phyloP scores from a whole-genome alignment of 768 basidiomycete species.

The Leccinum variicolor region DNA sequence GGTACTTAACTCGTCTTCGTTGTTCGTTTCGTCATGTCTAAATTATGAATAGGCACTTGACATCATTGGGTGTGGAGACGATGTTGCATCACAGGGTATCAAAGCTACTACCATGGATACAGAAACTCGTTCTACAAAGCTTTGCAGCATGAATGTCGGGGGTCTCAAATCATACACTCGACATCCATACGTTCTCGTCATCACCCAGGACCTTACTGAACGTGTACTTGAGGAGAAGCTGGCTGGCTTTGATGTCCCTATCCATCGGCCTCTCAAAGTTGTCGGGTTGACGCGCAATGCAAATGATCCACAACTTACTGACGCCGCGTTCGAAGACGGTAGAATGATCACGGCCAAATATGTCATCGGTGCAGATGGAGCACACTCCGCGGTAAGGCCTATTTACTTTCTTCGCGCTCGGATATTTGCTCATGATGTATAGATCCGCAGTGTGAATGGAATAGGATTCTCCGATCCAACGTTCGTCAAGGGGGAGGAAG shows the following conservation, averaged over 20 bases:
- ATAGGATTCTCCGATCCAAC: too few species aligned
- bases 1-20: slow-evolving; percentile 23
- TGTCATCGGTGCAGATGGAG: too few species aligned
- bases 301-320: slow-evolving; percentile 26
- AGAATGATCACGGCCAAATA: slow-evolving; percentile 41
- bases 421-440: too few species aligned
- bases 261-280: slow-evolving; percentile 39
- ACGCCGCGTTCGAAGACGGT: slow-evolving; percentile 48
- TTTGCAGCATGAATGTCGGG: slow-evolving; percentile 31
- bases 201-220: slow-evolving; percentile 48
- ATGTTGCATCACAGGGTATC: slow-evolving; percentile 37
- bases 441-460: too few species aligned
- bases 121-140: slow-evolving; percentile 27
- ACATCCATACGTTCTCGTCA: slow-evolving; percentile 40
- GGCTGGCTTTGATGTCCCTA: slow-evolving; percentile 27
- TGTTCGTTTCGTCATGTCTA: slow-evolving; percentile 16
- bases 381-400: too few species aligned
- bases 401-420: too few species aligned
- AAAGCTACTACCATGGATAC: slow-evolving; percentile 28
- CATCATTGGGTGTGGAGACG: slow-evolving; percentile 34
- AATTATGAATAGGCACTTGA: slow-evolving; percentile 44
- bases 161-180: slow-evolving; percentile 39
- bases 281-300: slow-evolving; percentile 33
- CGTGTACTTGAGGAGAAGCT: slow-evolving; percentile 37
- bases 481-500: too few species aligned